Conservation (phyloP, 2,329 filamentous ascomycete genomes). For the Stachybotrys chlorohalonatus region DNA sequence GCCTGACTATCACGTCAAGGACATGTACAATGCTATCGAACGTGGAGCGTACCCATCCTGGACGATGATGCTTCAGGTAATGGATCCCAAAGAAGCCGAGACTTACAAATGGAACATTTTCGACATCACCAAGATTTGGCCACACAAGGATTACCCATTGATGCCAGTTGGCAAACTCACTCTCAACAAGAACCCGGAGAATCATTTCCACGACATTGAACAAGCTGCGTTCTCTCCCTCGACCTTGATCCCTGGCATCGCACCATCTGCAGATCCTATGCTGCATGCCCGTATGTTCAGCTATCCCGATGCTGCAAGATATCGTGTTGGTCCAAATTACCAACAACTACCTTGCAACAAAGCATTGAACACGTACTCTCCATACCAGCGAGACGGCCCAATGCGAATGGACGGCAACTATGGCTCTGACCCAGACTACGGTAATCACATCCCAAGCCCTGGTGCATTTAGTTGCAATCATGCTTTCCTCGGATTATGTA, state of each 20-base stretch:
- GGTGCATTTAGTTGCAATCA: background rate
- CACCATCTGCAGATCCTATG: slow-evolving; percentile 33
- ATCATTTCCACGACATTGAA: slow-evolving; percentile 41
- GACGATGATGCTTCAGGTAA: slow-evolving; percentile 43
- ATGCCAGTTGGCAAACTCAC: slow-evolving; percentile 39
- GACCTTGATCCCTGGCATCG: slow-evolving; percentile 39
- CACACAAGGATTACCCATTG: slow-evolving; percentile 38
- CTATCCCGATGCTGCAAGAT: slow-evolving; percentile 39
- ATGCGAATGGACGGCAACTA: slow-evolving; percentile 27
- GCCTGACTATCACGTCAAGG: slow-evolving; percentile 6
- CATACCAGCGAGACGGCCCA: slow-evolving; percentile 24
- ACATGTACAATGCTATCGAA: slow-evolving; percentile 9
- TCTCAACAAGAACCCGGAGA: slow-evolving; percentile 37
- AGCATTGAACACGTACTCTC: slow-evolving; percentile 19
- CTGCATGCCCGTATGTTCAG: slow-evolving; percentile 40
- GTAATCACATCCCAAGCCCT: background rate
- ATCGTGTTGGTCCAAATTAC: slow-evolving; percentile 43
- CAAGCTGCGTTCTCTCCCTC: slow-evolving; percentile 42
- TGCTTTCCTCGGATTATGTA: background rate
- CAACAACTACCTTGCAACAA: slow-evolving; percentile 33
- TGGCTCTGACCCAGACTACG: background rate
- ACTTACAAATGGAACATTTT: slow-evolving; percentile 40
- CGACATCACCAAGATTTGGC: slow-evolving; percentile 48
- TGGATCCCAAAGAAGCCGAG: slow-evolving; percentile 40
- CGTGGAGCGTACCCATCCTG: slow-evolving; percentile 39